Evolutionary conservation across 129 eudicot species (phyloP).

Genomic region (Chrysanthemum seticuspe): DNA sequence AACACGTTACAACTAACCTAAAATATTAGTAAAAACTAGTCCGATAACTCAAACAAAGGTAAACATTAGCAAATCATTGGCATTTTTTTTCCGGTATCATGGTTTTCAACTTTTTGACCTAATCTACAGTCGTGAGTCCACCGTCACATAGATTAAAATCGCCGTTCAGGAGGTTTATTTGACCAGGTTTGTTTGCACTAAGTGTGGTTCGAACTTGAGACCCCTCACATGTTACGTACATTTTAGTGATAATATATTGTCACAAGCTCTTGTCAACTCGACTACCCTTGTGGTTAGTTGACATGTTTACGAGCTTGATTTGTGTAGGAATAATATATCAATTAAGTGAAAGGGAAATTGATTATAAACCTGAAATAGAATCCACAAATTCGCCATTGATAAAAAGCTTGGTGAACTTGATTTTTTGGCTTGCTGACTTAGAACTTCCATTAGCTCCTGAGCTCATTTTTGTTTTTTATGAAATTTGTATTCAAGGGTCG

Average conservation of each 20-base stretch:
- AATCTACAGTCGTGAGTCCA: no score
- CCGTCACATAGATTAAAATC: no score
- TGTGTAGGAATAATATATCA: not conserved
- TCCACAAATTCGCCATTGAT: constrained; percentile 61
- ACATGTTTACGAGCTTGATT: not conserved
- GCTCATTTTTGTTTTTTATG: constrained; percentile 1
- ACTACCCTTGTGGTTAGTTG: not conserved
- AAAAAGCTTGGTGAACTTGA: constrained; percentile 75
- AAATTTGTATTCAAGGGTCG: not conserved
- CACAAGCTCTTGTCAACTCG: no score
- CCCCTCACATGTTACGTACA: no score
- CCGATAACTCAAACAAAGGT: not conserved
- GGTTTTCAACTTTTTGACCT: no score
- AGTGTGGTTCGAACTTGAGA: no score
- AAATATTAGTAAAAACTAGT: not conserved
- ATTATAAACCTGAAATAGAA: constrained; percentile 39
- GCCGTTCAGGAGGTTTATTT: no score
- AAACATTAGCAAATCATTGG: not conserved
- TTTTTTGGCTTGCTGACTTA: constrained; percentile 23
- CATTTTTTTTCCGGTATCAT: no score
- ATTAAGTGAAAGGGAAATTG: not conserved
- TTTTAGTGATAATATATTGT: no score
- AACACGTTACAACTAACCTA: not conserved
- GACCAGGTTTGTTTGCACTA: no score
- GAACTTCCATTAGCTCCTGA: constrained; percentile 9